Evolutionary conservation across 257 asterid genomes (phyloP).

Genomic region (Apocynum venetum): DNA sequence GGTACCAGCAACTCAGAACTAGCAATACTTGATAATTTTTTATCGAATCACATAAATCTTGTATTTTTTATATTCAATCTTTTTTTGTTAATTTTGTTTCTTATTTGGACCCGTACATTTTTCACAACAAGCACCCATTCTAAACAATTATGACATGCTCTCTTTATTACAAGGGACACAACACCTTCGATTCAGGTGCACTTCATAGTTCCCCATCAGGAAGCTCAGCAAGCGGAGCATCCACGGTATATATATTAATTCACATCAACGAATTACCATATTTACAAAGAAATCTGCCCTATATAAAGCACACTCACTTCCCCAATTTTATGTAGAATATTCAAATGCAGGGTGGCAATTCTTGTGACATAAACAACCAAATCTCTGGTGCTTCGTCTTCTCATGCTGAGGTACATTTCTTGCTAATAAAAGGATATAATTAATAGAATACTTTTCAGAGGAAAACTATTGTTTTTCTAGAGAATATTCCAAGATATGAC

Average conservation of each 20-base stretch:
- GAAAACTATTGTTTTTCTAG: too few species aligned
- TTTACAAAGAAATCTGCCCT: not conserved
- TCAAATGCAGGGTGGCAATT: not conserved
- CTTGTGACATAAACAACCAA: not conserved
- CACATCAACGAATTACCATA: not conserved
- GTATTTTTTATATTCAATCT: too few species aligned
- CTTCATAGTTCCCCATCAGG: not conserved
- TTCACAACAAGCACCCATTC: not conserved
- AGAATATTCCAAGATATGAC: not conserved
- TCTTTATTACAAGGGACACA: not conserved
- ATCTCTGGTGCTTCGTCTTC: not conserved
- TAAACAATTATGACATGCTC: not conserved
- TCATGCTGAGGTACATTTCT: not conserved
- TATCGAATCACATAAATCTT: too few species aligned
- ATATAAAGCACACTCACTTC: not conserved
- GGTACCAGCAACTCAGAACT: too few species aligned
- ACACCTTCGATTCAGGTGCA: not conserved
- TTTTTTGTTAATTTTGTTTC: too few species aligned
- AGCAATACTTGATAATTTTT: too few species aligned
- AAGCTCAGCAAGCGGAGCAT: not conserved
- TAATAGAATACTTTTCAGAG: not conserved
- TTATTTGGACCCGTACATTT: too few species aligned
- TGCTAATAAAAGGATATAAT: not conserved
- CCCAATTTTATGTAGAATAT: not conserved
- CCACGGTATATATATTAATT: not conserved